Evolutionary conservation across 306 rosid genomes (phyloP), one percentile per base, ranked within the genome.

Genomic region (Dalbergia cultrata): DNA sequence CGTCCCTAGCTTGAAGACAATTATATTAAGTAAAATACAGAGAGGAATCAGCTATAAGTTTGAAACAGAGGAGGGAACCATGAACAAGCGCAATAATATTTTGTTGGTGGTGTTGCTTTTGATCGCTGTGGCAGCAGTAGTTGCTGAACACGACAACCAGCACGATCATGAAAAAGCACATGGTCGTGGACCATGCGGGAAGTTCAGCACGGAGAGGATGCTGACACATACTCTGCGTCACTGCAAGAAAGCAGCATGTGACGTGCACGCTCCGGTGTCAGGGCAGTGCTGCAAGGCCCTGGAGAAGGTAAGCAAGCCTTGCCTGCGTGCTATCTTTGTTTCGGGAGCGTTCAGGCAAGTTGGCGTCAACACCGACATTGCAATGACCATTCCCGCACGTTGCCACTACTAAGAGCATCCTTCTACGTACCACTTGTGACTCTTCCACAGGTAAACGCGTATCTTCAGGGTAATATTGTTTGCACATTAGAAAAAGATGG

Each of bases 191-290:
- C 68, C 26, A 12, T 47, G 63, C 3, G 67, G 33, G 41, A 67
- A 72, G 76, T 72, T 72, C 14, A 72, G 35, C 33, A 17, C 50
- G 5, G 64, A 70, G 2, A 70, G 75, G 37, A 72, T 72, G 18
- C 5, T 72, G 17, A 72, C 77, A 1, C 77, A 72, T 13, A 12
- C 3, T 17, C 65, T 72, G 50, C 52, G 77, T 2, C 77, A 72
- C 31, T 72, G 77, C 9, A 8, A 34, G 14, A 72, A 72, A n/a
- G 8, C 77, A 0, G 77, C 66, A 3, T 1, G 53, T 2, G 18
- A 56, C 53, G 47, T 2, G 53, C 0, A 12, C 1, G 39, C 10
- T 34, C 53, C 66, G 0, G 77, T 72, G 8, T 56, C 77, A 1
- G 0, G 31, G 3, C 9, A 34, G 33, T 72, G 76, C 50, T 72